A percentile compares a stretch with the other conserved stretches of the same genome.
phyloP scores from a whole-genome alignment of 306 rosid species.

The Malus sylvestris region DNA sequence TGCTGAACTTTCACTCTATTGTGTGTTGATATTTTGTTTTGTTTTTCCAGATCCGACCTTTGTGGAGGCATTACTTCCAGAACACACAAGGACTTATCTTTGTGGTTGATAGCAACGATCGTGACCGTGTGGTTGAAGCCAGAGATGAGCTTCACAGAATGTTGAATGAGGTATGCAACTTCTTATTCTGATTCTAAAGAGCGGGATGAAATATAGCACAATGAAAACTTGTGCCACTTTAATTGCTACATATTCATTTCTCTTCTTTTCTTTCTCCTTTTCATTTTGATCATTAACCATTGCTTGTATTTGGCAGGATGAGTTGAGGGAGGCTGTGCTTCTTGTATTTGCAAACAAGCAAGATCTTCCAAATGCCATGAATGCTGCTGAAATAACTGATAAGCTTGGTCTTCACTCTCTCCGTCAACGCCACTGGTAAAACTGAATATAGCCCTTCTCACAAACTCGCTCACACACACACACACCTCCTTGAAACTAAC shows the following conservation, averaged over 20 bases:
- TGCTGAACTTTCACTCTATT: neutral
- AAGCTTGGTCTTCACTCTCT: constrained; percentile 86
- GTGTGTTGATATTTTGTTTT: neutral
- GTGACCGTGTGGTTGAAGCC: constrained; percentile 80
- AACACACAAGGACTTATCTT: constrained; percentile 80
- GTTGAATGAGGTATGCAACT: constrained; percentile 60
- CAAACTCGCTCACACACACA: neutral
- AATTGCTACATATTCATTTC: neutral
- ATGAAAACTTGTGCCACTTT: neutral
- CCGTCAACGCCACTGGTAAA: constrained; percentile 88
- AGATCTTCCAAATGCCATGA: constrained; percentile 95
- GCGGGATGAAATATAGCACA: neutral
- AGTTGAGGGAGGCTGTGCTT: constrained; percentile 81
- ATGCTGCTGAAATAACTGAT: constrained; percentile 86
- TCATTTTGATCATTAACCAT: neutral
- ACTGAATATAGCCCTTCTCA: neutral
- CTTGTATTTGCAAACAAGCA: constrained; percentile 86
- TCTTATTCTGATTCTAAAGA: neutral
- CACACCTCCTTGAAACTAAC: neutral
- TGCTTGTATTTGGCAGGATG: constrained; percentile 47
- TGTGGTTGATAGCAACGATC: constrained; percentile 81
- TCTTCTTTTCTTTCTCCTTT: neutral
- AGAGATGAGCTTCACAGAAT: constrained; percentile 87
- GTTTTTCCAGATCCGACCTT: constrained; percentile 60
- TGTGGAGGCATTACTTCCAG: constrained; percentile 92